These are phyloP conservation scores for Leishmania turanica DNA, from an alignment of 208 protist species.

Conservation along the genomic window DNA sequence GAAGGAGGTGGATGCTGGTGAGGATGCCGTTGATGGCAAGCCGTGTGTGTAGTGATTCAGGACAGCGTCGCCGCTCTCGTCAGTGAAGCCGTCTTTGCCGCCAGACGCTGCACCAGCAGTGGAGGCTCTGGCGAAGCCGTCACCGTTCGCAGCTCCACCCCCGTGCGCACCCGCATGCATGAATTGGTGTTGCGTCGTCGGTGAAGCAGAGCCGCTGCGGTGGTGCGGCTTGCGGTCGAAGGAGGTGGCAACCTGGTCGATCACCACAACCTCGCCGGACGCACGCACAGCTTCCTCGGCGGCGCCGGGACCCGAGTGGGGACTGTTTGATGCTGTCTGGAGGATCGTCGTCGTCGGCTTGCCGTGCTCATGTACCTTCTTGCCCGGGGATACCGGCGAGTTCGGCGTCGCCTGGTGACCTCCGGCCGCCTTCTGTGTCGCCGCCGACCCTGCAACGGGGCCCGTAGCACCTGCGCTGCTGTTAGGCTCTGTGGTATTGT, in stretches of 20 bases:
- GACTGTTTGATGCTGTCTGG: not conserved
- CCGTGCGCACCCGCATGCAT: not conserved
- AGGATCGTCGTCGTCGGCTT: not conserved
- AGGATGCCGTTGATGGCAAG: not conserved
- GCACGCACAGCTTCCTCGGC: not conserved
- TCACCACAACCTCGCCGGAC: not conserved
- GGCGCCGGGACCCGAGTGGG: not conserved
- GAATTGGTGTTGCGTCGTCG: not conserved
- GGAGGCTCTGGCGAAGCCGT: not conserved
- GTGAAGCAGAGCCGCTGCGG: not conserved
- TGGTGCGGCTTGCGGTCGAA: not conserved
- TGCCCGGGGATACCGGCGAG: not conserved
- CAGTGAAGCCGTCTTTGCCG: not conserved
- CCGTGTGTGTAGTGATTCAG: not conserved
- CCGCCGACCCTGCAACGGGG: not conserved
- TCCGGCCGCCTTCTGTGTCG: not conserved
- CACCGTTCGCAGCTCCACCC: not conserved
- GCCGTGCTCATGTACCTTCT: not conserved
- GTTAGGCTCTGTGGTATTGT: not conserved
- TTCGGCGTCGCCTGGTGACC: not conserved
- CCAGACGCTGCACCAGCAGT: not conserved
- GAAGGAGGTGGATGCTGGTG: not conserved
- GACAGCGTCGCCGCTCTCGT: not conserved
- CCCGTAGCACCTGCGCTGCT: not conserved
- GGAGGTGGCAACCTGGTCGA: not conserved